These are phyloP conservation scores for Fusarium drepaniforme DNA, from an alignment of 2,329 filamentous ascomycete species.

Conservation along the genomic window DNA sequence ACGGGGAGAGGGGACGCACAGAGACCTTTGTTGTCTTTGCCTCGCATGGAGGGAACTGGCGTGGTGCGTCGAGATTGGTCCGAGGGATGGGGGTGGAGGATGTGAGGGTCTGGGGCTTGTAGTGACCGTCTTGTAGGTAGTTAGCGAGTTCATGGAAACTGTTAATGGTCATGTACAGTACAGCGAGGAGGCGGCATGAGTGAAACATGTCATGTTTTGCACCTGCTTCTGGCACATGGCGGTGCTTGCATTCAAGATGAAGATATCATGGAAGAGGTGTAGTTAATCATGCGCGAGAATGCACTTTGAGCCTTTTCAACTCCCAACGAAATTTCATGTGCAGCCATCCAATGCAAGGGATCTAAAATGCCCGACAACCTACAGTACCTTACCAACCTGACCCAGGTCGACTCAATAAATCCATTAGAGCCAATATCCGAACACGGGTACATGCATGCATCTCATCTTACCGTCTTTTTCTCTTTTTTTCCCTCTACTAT, in stretches of 20 bases:
- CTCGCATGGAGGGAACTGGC: conserved; percentile 41
- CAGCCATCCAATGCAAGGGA: neutral
- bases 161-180: conserved; percentile 30
- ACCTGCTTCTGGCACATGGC: conserved; percentile 11
- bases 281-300: neutral
- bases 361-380: conserved; percentile 16
- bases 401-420: neutral
- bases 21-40: conserved; percentile 38
- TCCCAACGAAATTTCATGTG: conserved; percentile 6
- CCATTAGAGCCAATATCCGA: conserved; percentile 17
- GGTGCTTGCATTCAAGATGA: neutral
- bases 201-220: conserved; percentile 8
- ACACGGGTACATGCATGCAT: conserved; percentile 26
- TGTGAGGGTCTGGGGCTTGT: neutral
- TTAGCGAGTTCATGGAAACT: conserved; percentile 24
- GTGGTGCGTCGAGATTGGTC: conserved; percentile 37
- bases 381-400: neutral
- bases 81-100: conserved; percentile 12
- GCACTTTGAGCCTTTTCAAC: neutral
- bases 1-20: conserved; percentile 30
- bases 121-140: neutral
- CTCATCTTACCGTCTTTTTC: conserved; percentile 5
- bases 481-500: neutral
- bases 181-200: neutral
- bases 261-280: neutral